Evolutionary conservation across 2,329 filamentous ascomycete species (phyloP).

Genomic region (Colletotrichum musicola): DNA sequence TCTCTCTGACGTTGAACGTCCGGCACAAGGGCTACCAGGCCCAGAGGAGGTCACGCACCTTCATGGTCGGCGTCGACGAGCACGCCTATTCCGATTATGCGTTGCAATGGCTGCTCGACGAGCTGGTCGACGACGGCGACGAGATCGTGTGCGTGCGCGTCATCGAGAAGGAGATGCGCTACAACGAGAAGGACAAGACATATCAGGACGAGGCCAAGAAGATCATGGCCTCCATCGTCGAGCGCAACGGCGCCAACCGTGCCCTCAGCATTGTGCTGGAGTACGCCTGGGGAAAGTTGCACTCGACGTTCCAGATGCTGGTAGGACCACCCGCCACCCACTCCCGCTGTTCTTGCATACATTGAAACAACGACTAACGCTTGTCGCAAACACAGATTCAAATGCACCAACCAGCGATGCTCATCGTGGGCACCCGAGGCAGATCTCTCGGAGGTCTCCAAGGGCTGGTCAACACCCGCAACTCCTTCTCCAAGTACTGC

Average conservation of each 20-base stretch:
- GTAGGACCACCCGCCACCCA: slow-evolving; percentile 63
- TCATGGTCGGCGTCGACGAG: slow-evolving; percentile 91
- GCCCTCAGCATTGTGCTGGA: slow-evolving; percentile 89
- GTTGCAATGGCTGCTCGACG: slow-evolving; percentile 90
- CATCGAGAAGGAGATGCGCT: slow-evolving; percentile 83
- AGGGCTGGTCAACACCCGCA: slow-evolving; percentile 80
- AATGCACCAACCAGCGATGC: slow-evolving; percentile 90
- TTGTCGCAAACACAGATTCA: slow-evolving; percentile 75
- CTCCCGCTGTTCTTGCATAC: not conserved
- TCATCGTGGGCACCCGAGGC: slow-evolving; percentile 90
- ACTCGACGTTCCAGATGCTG: slow-evolving; percentile 91
- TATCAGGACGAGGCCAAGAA: slow-evolving; percentile 83
- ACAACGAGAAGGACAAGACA: slow-evolving; percentile 67
- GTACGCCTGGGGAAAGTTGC: slow-evolving; percentile 89
- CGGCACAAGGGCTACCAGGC: slow-evolving; percentile 89
- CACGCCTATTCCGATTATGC: slow-evolving; percentile 94
- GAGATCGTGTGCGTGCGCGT: slow-evolving; percentile 92
- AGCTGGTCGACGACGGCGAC: slow-evolving; percentile 92
- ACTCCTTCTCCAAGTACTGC: slow-evolving; percentile 94
- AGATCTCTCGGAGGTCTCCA: slow-evolving; percentile 88
- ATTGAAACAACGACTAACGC: not conserved
- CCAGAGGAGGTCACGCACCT: slow-evolving; percentile 84
- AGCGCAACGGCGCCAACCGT: slow-evolving; percentile 82
- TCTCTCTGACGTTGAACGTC: slow-evolving; percentile 84
- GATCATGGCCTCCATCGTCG: slow-evolving; percentile 81